Percentiles rank a stretch among this genome's conserved stretches.
These are phyloP conservation scores for Cyberlindnera subsufficiens DNA, from an alignment of 805 yeast genomes.

Conservation along the genomic window DNA sequence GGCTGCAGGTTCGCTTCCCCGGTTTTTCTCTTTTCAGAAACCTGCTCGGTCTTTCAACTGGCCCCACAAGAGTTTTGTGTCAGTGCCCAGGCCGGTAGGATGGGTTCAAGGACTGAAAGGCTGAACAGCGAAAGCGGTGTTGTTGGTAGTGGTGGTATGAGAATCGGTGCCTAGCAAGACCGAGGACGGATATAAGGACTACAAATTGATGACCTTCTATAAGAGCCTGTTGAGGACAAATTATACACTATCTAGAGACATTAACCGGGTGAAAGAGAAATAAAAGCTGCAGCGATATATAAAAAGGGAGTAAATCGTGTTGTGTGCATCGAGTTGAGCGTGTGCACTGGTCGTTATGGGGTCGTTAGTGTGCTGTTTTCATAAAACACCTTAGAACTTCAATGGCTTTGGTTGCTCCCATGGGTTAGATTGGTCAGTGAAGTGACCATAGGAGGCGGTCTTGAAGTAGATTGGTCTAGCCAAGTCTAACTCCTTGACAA, in stretches of 20 bases:
- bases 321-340: constrained; percentile 18
- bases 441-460: constrained; percentile 99
- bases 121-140: too few relatives aligned
- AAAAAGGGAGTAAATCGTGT: not conserved
- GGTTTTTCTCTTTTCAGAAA: not conserved
- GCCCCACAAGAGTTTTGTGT: too few relatives aligned
- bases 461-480: constrained; percentile 99
- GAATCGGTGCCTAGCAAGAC: too few relatives aligned
- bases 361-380: not conserved
- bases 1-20: not conserved
- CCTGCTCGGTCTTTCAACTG: not conserved
- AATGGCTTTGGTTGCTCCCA: constrained; percentile 97
- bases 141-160: not conserved
- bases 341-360: constrained; percentile 10
- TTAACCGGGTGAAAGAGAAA: not conserved
- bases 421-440: constrained; percentile 97
- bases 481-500: constrained; percentile 92
- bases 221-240: constrained; percentile 18
- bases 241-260: constrained; percentile 5
- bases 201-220: constrained; percentile 12
- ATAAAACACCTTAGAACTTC: constrained; percentile 35
- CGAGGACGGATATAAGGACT: too few relatives aligned
- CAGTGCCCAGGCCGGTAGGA: too few relatives aligned
- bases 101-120: too few relatives aligned
- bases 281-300: not conserved